Conservation (phyloP, 495 filamentous ascomycete genomes). For the Xylaria telfairii region DNA sequence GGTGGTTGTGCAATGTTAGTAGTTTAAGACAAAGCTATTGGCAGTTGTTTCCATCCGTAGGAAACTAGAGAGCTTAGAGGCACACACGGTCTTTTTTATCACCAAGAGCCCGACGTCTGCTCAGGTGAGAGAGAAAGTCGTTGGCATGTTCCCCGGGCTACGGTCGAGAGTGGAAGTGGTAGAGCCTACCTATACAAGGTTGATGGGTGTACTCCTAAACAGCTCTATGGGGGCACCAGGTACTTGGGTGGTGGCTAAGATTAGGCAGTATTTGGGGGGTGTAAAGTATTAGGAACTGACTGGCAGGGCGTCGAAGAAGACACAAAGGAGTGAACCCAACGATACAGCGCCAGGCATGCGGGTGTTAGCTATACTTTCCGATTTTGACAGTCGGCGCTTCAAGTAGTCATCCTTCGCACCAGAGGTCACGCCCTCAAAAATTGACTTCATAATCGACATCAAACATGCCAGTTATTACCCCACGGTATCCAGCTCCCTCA, state of each 20-base stretch:
- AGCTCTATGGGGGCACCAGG: conserved; percentile 26
- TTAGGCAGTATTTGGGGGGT: neutral
- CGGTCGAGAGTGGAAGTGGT: conserved; percentile 27
- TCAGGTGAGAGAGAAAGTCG: neutral
- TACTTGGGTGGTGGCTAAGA: neutral
- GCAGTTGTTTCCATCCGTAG: conserved; percentile 29
- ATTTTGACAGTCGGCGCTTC: neutral
- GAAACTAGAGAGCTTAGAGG: conserved; percentile 32
- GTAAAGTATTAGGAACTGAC: conserved; percentile 1
- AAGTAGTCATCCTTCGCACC: conserved; percentile 7
- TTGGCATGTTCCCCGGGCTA: conserved; percentile 2
- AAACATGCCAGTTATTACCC: conserved; percentile 9
- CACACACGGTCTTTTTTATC: conserved; percentile 35
- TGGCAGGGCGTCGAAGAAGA: conserved; percentile 16
- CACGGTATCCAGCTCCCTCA: neutral
- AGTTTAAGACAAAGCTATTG: conserved; percentile 42
- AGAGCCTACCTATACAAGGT: conserved; percentile 35
- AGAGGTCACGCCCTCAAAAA: neutral
- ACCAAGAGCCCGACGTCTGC: neutral
- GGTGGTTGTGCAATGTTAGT: conserved; percentile 40
- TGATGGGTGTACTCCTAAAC: conserved; percentile 38
- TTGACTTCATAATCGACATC: conserved; percentile 10
- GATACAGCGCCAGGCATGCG: conserved; percentile 8
- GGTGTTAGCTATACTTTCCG: conserved; percentile 7
- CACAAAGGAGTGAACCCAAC: conserved; percentile 24